Evolutionary conservation across 2,329 filamentous ascomycete species (phyloP).

Genomic region (Aspergillus fructus): DNA sequence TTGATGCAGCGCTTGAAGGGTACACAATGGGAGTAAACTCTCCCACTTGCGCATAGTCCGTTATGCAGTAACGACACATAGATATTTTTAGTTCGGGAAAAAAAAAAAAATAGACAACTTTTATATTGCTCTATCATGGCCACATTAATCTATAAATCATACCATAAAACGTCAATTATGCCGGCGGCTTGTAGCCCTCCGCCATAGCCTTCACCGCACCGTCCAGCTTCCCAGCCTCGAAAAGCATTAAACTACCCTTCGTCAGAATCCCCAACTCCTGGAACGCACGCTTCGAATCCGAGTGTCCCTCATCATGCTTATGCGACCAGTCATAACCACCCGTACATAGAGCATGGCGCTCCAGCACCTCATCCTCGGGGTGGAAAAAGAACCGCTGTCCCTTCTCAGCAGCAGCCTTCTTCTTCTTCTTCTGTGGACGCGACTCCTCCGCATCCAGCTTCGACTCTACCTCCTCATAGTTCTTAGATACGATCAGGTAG

Average conservation of each 20-base stretch:
- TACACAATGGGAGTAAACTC: conserved; percentile 47
- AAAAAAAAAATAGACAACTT: conserved; percentile 6
- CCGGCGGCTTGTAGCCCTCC: conserved; percentile 59
- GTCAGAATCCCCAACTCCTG: conserved; percentile 88
- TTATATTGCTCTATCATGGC: conserved; percentile 6
- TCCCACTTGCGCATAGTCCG: not conserved
- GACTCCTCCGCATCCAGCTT: conserved; percentile 68
- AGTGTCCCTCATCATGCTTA: conserved; percentile 71
- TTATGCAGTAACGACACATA: conserved; percentile 8
- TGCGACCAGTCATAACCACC: conserved; percentile 77
- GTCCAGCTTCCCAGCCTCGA: conserved; percentile 76
- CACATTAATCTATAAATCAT: conserved; percentile 7
- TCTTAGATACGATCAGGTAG: conserved; percentile 88
- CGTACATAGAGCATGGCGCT: conserved; percentile 69
- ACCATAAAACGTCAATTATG: not conserved
- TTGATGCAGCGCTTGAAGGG: conserved; percentile 82
- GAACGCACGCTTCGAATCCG: conserved; percentile 92
- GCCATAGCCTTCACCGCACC: conserved; percentile 72
- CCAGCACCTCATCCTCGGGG: conserved; percentile 87
- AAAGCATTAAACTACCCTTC: conserved; percentile 79
- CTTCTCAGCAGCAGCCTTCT: conserved; percentile 44
- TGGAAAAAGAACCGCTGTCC: conserved; percentile 84
- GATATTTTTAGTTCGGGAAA: not conserved
- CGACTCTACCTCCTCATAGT: conserved; percentile 85
- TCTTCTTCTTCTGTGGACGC: conserved; percentile 67